Evolutionary conservation across 768 basidiomycete genomes (phyloP).

Genomic region (Naganishia onofrii): DNA sequence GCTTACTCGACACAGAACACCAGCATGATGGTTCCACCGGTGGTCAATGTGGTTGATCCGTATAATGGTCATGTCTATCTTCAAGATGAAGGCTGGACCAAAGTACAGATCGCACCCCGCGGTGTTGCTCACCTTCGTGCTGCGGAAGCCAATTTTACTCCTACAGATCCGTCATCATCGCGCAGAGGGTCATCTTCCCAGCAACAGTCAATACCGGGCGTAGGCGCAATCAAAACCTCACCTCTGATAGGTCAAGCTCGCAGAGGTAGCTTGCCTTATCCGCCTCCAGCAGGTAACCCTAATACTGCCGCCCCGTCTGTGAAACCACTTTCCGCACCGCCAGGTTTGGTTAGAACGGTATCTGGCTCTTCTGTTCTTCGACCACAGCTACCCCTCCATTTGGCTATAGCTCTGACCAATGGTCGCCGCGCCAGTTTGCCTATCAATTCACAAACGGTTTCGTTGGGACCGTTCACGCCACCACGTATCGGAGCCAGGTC

Average conservation of each 20-base stretch:
- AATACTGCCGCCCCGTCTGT: conserved; percentile 4
- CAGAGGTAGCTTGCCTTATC: conserved; percentile 48
- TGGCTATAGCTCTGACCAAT: conserved; percentile 44
- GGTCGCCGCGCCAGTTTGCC: conserved; percentile 40
- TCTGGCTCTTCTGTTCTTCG: conserved; percentile 11
- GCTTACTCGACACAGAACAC: background rate
- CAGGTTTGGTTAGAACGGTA: background rate
- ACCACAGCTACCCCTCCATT: conserved; percentile 39
- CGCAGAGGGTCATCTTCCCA: background rate
- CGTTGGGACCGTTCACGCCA: conserved; percentile 47
- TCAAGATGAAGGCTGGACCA: background rate
- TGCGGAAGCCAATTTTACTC: background rate
- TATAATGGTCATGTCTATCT: background rate
- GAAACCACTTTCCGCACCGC: background rate
- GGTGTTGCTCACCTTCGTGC: background rate
- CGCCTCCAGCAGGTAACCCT: conserved; percentile 36
- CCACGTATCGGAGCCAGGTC: conserved; percentile 39
- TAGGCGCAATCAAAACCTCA: conserved; percentile 3
- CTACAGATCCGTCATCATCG: background rate
- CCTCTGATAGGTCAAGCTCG: conserved; percentile 30
- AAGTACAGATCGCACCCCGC: background rate
- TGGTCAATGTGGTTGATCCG: background rate
- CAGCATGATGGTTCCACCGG: background rate
- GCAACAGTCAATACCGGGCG: background rate
- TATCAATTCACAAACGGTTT: conserved; percentile 31